Evolutionary conservation across 2,329 filamentous ascomycete genomes (phyloP).

Genomic region (Stagonosporopsis rhizophila): DNA sequence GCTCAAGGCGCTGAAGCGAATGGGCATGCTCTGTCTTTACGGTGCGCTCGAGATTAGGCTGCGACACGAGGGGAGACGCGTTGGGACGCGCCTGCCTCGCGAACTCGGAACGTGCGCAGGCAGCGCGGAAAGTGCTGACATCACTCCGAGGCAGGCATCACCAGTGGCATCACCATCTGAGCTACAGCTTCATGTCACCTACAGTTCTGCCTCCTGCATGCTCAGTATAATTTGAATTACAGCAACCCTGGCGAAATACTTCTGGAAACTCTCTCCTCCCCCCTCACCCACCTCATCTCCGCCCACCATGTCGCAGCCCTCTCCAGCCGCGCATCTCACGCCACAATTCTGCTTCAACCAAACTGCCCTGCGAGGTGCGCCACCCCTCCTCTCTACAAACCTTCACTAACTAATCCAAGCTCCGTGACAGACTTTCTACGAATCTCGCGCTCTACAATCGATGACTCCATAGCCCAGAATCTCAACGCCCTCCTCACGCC

Average conservation of each 20-base stretch:
- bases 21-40: constrained; percentile 41
- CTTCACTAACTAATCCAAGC: constrained; percentile 47
- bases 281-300: constrained; percentile 17
- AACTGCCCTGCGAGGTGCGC: constrained; percentile 57
- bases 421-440: constrained; percentile 79
- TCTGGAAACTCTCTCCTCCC: constrained; percentile 39
- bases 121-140: constrained; percentile 39
- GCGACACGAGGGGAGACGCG: constrained; percentile 24
- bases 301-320: constrained; percentile 51
- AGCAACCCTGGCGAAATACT: constrained; percentile 38
- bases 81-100: constrained; percentile 29
- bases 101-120: constrained; percentile 21
- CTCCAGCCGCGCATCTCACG: constrained; percentile 51
- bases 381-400: constrained; percentile 5
- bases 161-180: constrained; percentile 3
- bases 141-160: constrained; percentile 29
- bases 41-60: constrained; percentile 23
- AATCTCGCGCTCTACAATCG: constrained; percentile 80
- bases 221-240: background rate
- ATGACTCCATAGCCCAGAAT: constrained; percentile 92
- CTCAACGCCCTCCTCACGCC: constrained; percentile 89
- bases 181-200: too few species aligned
- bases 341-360: constrained; percentile 62
- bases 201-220: background rate
- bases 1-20: constrained; percentile 38